Conservation (phyloP, 2,329 filamentous ascomycete genomes). For the Colletotrichum simmondsii region DNA sequence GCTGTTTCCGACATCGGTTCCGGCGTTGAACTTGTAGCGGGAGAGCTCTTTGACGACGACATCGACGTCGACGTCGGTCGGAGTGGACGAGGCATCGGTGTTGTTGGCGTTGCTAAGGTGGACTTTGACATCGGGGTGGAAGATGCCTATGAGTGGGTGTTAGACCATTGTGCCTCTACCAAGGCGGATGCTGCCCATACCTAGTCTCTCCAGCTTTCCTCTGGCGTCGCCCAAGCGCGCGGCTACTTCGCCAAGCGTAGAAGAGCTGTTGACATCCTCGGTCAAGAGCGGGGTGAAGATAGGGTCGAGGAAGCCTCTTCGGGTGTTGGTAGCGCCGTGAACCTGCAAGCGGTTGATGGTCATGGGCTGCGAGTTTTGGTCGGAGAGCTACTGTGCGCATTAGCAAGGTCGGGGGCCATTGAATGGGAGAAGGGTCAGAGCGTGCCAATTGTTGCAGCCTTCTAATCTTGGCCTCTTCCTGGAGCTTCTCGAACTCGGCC, state of each 20-base stretch:
- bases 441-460: slow-evolving; percentile 51
- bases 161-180: slow-evolving; percentile 37
- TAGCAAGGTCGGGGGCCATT: background rate
- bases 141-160: slow-evolving; percentile 74
- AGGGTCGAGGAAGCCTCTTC: slow-evolving; percentile 83
- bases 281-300: slow-evolving; percentile 83
- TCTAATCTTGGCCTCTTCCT: slow-evolving; percentile 52
- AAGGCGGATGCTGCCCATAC: slow-evolving; percentile 59
- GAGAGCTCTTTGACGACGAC: slow-evolving; percentile 86
- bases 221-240: slow-evolving; percentile 76
- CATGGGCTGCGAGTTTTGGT: slow-evolving; percentile 67
- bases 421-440: background rate
- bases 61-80: slow-evolving; percentile 85
- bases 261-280: slow-evolving; percentile 72
- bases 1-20: slow-evolving; percentile 92
- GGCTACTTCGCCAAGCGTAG: slow-evolving; percentile 84
- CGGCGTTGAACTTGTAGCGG: slow-evolving; percentile 88
- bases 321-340: slow-evolving; percentile 85
- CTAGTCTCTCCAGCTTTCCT: slow-evolving; percentile 82
- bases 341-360: slow-evolving; percentile 88
- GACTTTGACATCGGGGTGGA: slow-evolving; percentile 83
- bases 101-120: slow-evolving; percentile 82
- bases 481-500: slow-evolving; percentile 46
- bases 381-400: slow-evolving; percentile 25
- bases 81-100: slow-evolving; percentile 74